Evolutionary conservation across 2,329 filamentous ascomycete genomes (phyloP).

Genomic region (Hymenoscyphus infarciens): DNA sequence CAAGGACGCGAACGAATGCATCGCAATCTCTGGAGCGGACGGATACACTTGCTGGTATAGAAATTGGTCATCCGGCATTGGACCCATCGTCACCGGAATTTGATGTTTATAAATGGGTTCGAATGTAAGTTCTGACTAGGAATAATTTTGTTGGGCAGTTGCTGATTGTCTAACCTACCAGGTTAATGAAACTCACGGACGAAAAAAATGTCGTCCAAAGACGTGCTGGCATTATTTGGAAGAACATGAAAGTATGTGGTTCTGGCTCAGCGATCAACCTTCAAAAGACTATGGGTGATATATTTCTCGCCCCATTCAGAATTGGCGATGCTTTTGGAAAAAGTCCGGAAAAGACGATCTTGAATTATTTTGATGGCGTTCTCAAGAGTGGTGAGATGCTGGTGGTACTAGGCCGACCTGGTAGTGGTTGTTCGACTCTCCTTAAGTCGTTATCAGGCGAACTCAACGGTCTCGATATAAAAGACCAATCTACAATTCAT

Average conservation of each 20-base stretch:
- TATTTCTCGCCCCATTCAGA: slow-evolving; percentile 55
- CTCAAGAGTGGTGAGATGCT: slow-evolving; percentile 63
- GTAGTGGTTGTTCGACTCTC: slow-evolving; percentile 61
- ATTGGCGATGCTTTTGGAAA: slow-evolving; percentile 53
- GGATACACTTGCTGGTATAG: slow-evolving; percentile 38
- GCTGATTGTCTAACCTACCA: not conserved
- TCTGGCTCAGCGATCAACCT: slow-evolving; percentile 64
- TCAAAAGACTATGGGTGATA: slow-evolving; percentile 62
- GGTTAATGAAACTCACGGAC: slow-evolving; percentile 44
- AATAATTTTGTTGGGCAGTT: not conserved
- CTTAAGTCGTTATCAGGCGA: slow-evolving; percentile 59
- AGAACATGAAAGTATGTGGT: slow-evolving; percentile 63
- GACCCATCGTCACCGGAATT: slow-evolving; percentile 51
- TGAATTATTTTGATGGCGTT: slow-evolving; percentile 61
- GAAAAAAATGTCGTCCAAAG: slow-evolving; percentile 52
- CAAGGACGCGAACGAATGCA: slow-evolving; percentile 17
- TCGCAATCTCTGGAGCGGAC: slow-evolving; percentile 17
- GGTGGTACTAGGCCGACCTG: slow-evolving; percentile 64
- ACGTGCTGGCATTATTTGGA: slow-evolving; percentile 59
- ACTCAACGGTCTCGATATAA: slow-evolving; percentile 53
- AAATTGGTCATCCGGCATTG: slow-evolving; percentile 45
- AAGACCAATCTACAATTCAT: slow-evolving; percentile 49
- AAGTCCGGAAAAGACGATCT: slow-evolving; percentile 53
- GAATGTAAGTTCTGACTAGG: slow-evolving; percentile 32
- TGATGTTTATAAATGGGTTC: slow-evolving; percentile 50